phyloP scores from a whole-genome alignment of 257 asterid species.

The Leptodermis oblonga region DNA sequence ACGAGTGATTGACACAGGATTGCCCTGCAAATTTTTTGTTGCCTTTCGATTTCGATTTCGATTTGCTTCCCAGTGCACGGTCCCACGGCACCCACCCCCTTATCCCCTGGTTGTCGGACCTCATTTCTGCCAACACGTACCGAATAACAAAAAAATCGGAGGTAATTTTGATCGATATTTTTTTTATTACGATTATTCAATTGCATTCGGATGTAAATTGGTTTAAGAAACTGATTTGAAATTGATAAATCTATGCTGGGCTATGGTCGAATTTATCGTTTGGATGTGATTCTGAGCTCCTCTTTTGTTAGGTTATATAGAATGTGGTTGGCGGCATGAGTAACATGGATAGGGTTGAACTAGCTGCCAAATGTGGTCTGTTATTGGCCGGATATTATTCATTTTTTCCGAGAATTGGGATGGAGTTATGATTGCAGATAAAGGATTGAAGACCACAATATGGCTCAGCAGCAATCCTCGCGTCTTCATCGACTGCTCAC shows the following conservation, averaged over 20 bases:
- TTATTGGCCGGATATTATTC: conserved; percentile 27
- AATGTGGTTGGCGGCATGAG: conserved; percentile 19
- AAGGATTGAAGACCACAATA: conserved; percentile 28
- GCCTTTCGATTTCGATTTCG: conserved; percentile 5
- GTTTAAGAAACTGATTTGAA: neutral
- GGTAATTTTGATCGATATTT: neutral
- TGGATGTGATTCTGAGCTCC: neutral
- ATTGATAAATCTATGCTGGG: neutral
- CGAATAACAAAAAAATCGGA: neutral
- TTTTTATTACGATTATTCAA: neutral
- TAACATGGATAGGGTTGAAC: conserved; percentile 33
- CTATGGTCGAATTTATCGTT: neutral
- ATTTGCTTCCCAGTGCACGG: neutral
- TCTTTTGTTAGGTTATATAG: conserved; percentile 7
- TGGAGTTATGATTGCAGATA: conserved; percentile 36
- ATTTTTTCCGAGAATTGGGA: conserved; percentile 24
- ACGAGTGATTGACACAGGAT: too few species aligned
- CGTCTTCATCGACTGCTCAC: conserved; percentile 94
- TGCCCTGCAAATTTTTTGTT: neutral
- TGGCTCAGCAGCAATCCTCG: conserved; percentile 96
- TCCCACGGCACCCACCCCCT: neutral
- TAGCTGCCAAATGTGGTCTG: conserved; percentile 21
- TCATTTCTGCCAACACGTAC: neutral
- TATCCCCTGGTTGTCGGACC: neutral
- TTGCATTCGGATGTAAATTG: neutral